A percentile compares a stretch with the other conserved stretches of the same genome.
Evolutionary conservation across 2,329 filamentous ascomycete genomes (phyloP).

Genomic region (Cryoendolithus antarcticus): DNA sequence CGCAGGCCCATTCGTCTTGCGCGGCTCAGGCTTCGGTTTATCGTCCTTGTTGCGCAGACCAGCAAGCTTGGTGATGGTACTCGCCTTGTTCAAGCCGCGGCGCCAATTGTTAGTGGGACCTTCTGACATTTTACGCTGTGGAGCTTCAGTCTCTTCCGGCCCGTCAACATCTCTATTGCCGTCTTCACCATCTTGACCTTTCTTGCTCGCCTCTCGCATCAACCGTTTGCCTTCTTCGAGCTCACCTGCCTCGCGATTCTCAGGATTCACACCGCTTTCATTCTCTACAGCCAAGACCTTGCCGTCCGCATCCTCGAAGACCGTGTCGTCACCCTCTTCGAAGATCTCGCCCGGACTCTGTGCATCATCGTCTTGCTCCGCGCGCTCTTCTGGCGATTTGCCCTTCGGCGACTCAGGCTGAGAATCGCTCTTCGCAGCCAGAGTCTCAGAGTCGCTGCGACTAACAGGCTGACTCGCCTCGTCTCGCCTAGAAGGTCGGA

Average conservation of each 20-base stretch:
- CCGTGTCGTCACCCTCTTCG: constrained; percentile 64
- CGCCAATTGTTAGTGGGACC: constrained; percentile 29
- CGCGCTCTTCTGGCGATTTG: constrained; percentile 14
- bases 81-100: constrained; percentile 30
- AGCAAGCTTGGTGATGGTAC: constrained; percentile 20
- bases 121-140: constrained; percentile 10
- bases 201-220: constrained; percentile 35
- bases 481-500: constrained; percentile 48
- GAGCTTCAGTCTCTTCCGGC: constrained; percentile 53
- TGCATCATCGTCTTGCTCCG: constrained; percentile 12
- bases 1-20: constrained; percentile 56
- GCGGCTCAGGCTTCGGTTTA: constrained; percentile 25
- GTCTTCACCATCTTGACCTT: constrained; percentile 63
- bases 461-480: constrained; percentile 19
- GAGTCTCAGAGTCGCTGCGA: constrained; percentile 33
- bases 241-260: constrained; percentile 52
- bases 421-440: constrained; percentile 30
- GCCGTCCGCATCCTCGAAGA: constrained; percentile 77
- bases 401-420: constrained; percentile 16
- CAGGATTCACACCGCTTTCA: constrained; percentile 28
- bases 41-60: constrained; percentile 9
- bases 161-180: constrained; percentile 75
- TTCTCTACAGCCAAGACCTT: constrained; percentile 64
- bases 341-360: constrained; percentile 51
- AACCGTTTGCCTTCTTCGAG: constrained; percentile 38